Evolutionary conservation across 164 flowering plant genomes (phyloP).

Genomic region (Cinnamomum micranthum): DNA sequence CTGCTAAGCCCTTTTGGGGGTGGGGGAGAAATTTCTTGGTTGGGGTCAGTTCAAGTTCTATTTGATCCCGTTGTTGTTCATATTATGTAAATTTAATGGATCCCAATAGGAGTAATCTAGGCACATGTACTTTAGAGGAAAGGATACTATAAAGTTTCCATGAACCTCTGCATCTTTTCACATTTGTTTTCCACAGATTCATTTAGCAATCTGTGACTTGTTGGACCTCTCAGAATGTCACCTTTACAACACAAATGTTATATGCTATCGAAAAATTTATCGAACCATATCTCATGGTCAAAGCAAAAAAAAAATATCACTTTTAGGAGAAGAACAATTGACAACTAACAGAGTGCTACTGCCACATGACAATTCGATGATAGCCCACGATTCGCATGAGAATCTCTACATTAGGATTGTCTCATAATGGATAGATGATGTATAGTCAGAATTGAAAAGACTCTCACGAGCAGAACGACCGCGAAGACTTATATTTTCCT

Average conservation of each 20-base stretch:
- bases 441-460: no score
- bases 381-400: no score
- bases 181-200: slow-evolving; percentile 91
- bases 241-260: slow-evolving; percentile 34
- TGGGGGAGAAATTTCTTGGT: no score
- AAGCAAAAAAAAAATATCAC: background rate
- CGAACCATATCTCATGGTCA: background rate
- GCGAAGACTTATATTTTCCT: no score
- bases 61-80: slow-evolving; percentile 46
- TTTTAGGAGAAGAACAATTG: no score
- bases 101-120: background rate
- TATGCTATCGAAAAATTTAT: background rate
- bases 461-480: no score
- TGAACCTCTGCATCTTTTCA: slow-evolving; percentile 94
- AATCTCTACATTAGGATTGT: no score
- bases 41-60: slow-evolving; percentile 65
- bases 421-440: no score
- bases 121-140: background rate
- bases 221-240: slow-evolving; percentile 82
- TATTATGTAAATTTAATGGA: background rate
- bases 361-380: no score
- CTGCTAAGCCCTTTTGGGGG: no score
- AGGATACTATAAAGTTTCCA: slow-evolving; percentile 53
- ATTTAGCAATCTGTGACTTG: slow-evolving; percentile 79
- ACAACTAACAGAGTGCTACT: no score